phyloP scores from a whole-genome alignment of 1,139 yeast genomes.

The Diutina rugosa region DNA sequence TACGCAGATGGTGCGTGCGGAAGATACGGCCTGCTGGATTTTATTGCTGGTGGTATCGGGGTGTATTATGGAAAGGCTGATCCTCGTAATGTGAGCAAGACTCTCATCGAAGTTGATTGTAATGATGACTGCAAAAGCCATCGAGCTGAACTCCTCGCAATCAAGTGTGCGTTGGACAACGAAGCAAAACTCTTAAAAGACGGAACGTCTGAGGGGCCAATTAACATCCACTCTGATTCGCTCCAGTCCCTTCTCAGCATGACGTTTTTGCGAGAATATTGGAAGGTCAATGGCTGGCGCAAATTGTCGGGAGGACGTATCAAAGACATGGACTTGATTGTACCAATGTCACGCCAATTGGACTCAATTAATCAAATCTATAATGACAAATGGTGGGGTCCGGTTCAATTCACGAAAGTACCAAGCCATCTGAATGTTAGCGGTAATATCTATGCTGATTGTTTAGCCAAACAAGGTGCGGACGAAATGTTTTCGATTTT shows the following conservation, averaged over 20 bases:
- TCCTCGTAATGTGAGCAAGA: not conserved
- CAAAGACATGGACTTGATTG: not conserved
- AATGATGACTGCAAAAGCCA: not conserved
- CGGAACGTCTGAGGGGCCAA: not conserved
- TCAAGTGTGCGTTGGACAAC: not conserved
- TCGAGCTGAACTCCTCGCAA: not conserved
- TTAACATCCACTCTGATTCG: not conserved
- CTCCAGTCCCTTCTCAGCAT: not conserved
- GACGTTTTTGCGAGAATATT: not conserved
- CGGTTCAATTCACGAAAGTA: not conserved
- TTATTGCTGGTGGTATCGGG: not conserved
- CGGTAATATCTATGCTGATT: not conserved
- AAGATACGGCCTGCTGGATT: not conserved
- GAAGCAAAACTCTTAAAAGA: too few species aligned
- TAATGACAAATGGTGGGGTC: not conserved
- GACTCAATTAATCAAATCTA: not conserved
- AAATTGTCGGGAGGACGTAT: not conserved
- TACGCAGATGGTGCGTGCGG: conserved; percentile 1
- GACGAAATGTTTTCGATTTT: not conserved
- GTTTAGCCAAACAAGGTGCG: not conserved
- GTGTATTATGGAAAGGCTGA: not conserved
- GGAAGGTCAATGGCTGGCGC: not conserved
- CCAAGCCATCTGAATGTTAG: not conserved
- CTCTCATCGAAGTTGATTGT: not conserved
- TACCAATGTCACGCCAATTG: not conserved